Conservation (phyloP, 169 alveolate genomes). For the Eimeria sp. region DNA sequence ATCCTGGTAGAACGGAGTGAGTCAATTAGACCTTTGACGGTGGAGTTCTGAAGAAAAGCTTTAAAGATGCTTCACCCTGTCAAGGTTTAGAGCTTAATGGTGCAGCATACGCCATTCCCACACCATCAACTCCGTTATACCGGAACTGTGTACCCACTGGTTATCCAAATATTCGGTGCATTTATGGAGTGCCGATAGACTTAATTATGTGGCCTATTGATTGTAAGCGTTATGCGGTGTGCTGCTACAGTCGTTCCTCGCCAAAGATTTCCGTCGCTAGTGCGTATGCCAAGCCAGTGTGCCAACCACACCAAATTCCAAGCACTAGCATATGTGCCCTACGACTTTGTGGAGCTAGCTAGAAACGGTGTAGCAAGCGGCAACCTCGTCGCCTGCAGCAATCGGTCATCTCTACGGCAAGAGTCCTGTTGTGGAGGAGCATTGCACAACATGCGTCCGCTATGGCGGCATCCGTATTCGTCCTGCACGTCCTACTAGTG, state of each 20-base stretch:
- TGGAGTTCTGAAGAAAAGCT: not conserved
- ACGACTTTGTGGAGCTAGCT: not conserved
- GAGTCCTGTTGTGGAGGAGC: not conserved
- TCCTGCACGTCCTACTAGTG: not conserved
- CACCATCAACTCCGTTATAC: not conserved
- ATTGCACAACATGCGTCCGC: not conserved
- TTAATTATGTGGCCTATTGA: not conserved
- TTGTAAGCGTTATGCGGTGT: not conserved
- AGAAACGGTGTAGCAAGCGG: not conserved
- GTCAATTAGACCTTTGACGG: not conserved
- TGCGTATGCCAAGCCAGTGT: not conserved
- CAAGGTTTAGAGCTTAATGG: not conserved
- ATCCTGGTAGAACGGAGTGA: not conserved
- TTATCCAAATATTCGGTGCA: not conserved
- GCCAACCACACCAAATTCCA: not conserved
- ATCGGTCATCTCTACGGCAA: not conserved
- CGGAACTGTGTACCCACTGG: not conserved
- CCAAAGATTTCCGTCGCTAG: not conserved
- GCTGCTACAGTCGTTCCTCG: not conserved
- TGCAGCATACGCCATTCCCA: not conserved
- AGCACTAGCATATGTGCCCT: not conserved
- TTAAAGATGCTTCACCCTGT: not conserved
- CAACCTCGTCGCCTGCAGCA: not conserved
- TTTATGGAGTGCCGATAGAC: not conserved
- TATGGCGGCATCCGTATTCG: not conserved